Evolutionary conservation across 768 basidiomycete species (phyloP), one percentile per base, ranked within the genome.

Genomic region (Russula sp.): DNA sequence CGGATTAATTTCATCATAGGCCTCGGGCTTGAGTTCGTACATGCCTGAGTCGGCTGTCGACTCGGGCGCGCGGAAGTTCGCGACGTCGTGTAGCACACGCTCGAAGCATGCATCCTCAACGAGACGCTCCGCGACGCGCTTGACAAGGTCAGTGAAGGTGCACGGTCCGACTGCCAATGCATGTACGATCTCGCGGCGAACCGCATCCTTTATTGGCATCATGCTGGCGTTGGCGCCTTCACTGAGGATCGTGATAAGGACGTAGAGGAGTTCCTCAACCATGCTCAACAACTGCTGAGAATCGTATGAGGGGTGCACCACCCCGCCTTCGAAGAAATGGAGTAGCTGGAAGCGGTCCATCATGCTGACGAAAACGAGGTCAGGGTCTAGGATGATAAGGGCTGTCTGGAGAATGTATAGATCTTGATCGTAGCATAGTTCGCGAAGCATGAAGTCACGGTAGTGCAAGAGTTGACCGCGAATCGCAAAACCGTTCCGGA

Each of bases 381-480:
- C 81, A 3, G 93, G 91, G 45, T 88, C 85, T 52, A 94, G 78
- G 46, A 89, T 78, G 69, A 89, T 80, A 54, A 98, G 82, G 0
- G 88, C 86, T 0, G 87, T 85, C 74, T 98, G 95, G 3, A 98
- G 80, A 62, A 96, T 83, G 77, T 87, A 94, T 18, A 97, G 78
- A 66, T 93, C 97, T 72, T 98, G 94, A 72, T 99, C 97, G 70
- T 96, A 95, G 69, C 96, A 97, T 7, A 93, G 80, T 72, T 99
- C 97, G 20, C 96, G 87, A 29, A 98, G 83, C 82, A 90, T 88
- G 73, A 93, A 93, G 71, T 98, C 96, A 32, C 94, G 88, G 72
- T 99, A 99, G 71, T 98, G 96, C 56, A 95, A 81, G 5, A 94
- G 79, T 72, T 98, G 97, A 0, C 94, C 93, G 1, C 96, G 87